Conservation (phyloP, 495 filamentous ascomycete species). For the Aspergillus diversus region DNA sequence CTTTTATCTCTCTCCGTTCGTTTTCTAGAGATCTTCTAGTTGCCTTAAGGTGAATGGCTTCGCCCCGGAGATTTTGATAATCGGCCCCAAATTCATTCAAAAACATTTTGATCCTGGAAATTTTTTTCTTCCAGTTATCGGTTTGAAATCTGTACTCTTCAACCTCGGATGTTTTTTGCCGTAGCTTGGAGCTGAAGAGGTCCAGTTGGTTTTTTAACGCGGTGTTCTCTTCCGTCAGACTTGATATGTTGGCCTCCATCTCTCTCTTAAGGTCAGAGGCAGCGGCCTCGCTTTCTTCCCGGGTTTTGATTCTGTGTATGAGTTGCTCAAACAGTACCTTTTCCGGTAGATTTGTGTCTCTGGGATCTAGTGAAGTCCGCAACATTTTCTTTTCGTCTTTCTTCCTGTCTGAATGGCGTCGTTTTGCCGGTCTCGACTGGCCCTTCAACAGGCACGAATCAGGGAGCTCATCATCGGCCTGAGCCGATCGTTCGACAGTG, state of each 20-base stretch:
- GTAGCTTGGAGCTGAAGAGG: slow-evolving; percentile 18
- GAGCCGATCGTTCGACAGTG: neutral
- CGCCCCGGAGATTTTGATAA: slow-evolving; percentile 35
- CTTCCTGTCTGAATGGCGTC: slow-evolving; percentile 22
- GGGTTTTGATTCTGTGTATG: slow-evolving; percentile 36
- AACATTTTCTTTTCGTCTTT: slow-evolving; percentile 5
- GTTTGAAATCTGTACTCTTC: slow-evolving; percentile 28
- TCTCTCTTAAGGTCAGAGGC: slow-evolving; percentile 29
- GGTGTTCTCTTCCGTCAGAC: slow-evolving; percentile 34
- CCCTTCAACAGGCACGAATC: slow-evolving; percentile 2
- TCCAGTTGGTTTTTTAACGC: slow-evolving; percentile 27
- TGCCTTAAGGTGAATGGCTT: slow-evolving; percentile 30
- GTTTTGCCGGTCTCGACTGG: slow-evolving; percentile 22
- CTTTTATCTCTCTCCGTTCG: slow-evolving; percentile 32
- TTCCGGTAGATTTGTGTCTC: slow-evolving; percentile 30
- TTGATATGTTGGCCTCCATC: slow-evolving; percentile 29
- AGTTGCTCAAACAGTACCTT: slow-evolving; percentile 44
- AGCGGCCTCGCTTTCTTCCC: slow-evolving; percentile 39
- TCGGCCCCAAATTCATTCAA: slow-evolving; percentile 41
- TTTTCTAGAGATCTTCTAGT: slow-evolving; percentile 24
- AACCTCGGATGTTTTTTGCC: slow-evolving; percentile 24
- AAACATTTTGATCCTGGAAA: slow-evolving; percentile 37
- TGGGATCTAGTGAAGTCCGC: neutral
- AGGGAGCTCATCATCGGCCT: neutral
- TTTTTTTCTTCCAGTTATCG: slow-evolving; percentile 38